Evolutionary conservation across 2,329 filamentous ascomycete genomes (phyloP).

Genomic region (Cercospora canescens): DNA sequence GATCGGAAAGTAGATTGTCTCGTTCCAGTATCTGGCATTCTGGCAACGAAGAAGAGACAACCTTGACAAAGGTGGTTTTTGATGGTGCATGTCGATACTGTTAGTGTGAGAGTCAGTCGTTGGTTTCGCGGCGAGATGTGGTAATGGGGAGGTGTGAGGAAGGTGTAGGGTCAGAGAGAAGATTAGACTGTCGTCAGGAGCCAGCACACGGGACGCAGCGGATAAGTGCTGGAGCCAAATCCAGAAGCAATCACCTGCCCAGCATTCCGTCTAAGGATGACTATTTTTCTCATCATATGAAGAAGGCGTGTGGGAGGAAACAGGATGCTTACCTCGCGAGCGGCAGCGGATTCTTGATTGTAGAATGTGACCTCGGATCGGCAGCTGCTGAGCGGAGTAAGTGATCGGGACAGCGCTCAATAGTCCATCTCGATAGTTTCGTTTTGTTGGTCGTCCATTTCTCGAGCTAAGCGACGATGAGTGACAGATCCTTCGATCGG

Average conservation of each 20-base stretch:
- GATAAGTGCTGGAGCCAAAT: slow-evolving; percentile 31
- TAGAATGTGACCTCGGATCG: not conserved
- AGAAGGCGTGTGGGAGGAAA: not conserved
- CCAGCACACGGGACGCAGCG: slow-evolving; percentile 22
- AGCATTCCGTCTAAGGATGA: slow-evolving; percentile 43
- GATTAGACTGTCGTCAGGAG: slow-evolving; percentile 38
- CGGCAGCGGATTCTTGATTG: not conserved
- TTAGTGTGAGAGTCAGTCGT: too few relatives aligned
- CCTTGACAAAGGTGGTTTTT: not conserved
- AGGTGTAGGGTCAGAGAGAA: slow-evolving; percentile 35
- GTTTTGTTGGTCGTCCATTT: slow-evolving; percentile 44
- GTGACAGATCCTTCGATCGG: slow-evolving; percentile 42
- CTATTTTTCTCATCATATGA: slow-evolving; percentile 36
- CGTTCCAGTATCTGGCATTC: not conserved
- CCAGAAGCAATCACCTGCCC: slow-evolving; percentile 22
- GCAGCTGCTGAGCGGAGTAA: not conserved
- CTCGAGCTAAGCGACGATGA: slow-evolving; percentile 46
- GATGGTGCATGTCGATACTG: too few relatives aligned
- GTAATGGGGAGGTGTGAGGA: too few relatives aligned
- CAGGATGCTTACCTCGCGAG: not conserved
- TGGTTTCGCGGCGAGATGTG: too few relatives aligned
- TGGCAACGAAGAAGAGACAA: not conserved
- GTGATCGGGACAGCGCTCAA: slow-evolving; percentile 23
- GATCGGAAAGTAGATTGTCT: not conserved
- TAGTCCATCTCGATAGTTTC: slow-evolving; percentile 51